phyloP scores from a whole-genome alignment of 805 yeast genomes.

The Yamadazyma philogaea region DNA sequence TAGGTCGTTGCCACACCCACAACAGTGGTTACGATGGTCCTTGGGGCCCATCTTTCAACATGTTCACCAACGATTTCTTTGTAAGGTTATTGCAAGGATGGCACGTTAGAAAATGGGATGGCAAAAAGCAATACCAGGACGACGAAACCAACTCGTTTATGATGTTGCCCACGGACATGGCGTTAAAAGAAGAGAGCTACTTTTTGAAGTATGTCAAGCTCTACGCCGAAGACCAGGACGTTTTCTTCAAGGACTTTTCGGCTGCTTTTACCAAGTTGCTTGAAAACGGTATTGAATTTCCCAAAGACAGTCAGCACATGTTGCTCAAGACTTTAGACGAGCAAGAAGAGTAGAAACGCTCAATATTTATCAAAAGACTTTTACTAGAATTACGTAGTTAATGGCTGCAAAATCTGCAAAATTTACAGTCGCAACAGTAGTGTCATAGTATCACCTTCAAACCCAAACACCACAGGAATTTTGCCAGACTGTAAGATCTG shows the following conservation, averaged over 20 bases:
- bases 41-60: slow-evolving; percentile 42
- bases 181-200: slow-evolving; percentile 44
- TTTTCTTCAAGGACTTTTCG: slow-evolving; percentile 50
- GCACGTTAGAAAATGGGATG: slow-evolving; percentile 46
- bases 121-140: slow-evolving; percentile 40
- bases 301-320: slow-evolving; percentile 42
- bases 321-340: slow-evolving; percentile 68
- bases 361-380: not conserved
- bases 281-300: slow-evolving; percentile 49
- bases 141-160: slow-evolving; percentile 38
- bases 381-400: too few species aligned
- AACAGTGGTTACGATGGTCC: slow-evolving; percentile 42
- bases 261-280: slow-evolving; percentile 44
- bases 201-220: slow-evolving; percentile 45
- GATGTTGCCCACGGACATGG: slow-evolving; percentile 63
- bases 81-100: slow-evolving; percentile 48
- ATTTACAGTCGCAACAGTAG: not conserved
- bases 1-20: slow-evolving; percentile 38
- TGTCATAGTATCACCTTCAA: not conserved
- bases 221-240: slow-evolving; percentile 49
- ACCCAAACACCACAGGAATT: too few species aligned
- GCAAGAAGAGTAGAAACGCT: slow-evolving; percentile 38
- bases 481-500: too few species aligned
- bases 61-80: slow-evolving; percentile 41
- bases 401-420: too few species aligned